These are phyloP conservation scores for Micractinium sp. DNA, from an alignment of 139 green algal genomes.

Conservation along the genomic window DNA sequence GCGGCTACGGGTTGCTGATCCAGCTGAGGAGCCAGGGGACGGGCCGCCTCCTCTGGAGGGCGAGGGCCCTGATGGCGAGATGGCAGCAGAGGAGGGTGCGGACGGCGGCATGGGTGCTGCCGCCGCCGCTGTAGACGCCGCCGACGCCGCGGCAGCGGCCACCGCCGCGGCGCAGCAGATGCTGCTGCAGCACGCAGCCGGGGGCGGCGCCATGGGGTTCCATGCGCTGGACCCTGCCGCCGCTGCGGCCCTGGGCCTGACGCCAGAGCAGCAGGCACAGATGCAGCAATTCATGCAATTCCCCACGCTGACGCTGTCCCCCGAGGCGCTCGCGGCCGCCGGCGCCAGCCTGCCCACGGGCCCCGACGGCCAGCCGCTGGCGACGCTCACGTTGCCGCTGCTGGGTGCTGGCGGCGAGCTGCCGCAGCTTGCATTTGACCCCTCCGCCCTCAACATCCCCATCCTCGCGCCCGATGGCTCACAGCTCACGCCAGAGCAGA, in stretches of 20 bases:
- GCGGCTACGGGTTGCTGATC: neutral
- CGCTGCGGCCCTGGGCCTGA: neutral
- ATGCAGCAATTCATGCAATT: slow-evolving; percentile 14
- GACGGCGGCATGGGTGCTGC: no score
- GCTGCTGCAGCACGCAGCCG: neutral
- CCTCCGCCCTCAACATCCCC: neutral
- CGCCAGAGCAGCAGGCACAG: slow-evolving; percentile 19
- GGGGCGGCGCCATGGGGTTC: neutral
- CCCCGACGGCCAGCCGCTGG: slow-evolving; percentile 15
- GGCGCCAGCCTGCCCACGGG: neutral
- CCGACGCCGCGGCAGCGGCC: neutral
- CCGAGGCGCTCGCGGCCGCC: slow-evolving; percentile 9
- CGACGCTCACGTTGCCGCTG: neutral
- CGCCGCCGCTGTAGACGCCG: neutral
- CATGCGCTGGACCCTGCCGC: neutral
- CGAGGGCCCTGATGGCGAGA: no score
- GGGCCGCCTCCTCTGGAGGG: neutral
- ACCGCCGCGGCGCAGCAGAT: neutral
- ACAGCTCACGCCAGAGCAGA: slow-evolving; percentile 11
- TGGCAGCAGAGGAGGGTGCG: no score
- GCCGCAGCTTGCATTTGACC: neutral
- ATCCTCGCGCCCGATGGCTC: slow-evolving; percentile 1
- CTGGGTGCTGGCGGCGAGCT: neutral
- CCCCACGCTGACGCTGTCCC: neutral
- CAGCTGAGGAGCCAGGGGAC: neutral